These are phyloP conservation scores for Metarhizium album DNA, from an alignment of 2,329 filamentous ascomycete genomes.

Conservation along the genomic window DNA sequence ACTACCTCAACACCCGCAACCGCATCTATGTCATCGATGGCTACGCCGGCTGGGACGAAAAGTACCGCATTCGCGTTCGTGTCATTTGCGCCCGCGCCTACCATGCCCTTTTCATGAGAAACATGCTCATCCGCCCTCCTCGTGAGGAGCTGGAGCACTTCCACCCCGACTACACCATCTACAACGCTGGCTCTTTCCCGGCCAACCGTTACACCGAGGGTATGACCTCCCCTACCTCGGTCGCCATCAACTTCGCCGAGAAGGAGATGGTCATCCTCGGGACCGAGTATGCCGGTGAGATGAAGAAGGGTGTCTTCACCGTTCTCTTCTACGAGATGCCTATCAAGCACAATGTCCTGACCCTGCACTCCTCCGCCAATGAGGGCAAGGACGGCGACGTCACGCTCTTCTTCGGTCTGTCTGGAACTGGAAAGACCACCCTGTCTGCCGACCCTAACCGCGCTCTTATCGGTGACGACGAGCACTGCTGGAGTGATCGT, in stretches of 20 bases:
- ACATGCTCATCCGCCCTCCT: slow-evolving; percentile 96
- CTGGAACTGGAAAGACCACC: slow-evolving; percentile 97
- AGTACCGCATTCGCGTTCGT: slow-evolving; percentile 93
- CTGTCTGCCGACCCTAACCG: slow-evolving; percentile 95
- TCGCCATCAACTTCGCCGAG: slow-evolving; percentile 97
- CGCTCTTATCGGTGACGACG: slow-evolving; percentile 91
- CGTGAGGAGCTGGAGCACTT: slow-evolving; percentile 92
- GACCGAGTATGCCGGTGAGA: slow-evolving; percentile 83
- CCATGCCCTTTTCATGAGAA: slow-evolving; percentile 99
- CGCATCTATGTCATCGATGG: slow-evolving; percentile 98
- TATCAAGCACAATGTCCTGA: slow-evolving; percentile 98
- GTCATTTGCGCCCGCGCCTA: slow-evolving; percentile 98
- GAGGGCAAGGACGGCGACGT: slow-evolving; percentile 92
- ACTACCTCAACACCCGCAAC: slow-evolving; percentile 98
- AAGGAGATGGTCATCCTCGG: slow-evolving; percentile 99
- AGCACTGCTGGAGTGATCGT: slow-evolving; percentile 97
- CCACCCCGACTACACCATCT: slow-evolving; percentile 99
- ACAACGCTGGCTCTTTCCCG: slow-evolving; percentile 97
- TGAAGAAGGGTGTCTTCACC: slow-evolving; percentile 95
- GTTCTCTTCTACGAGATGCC: slow-evolving; percentile 99
- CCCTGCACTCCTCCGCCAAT: slow-evolving; percentile 96
- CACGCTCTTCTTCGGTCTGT: slow-evolving; percentile 98
- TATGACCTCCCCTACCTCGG: slow-evolving; percentile 97
- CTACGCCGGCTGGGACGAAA: slow-evolving; percentile 96
- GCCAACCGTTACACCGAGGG: slow-evolving; percentile 96